Evolutionary conservation across 768 basidiomycete species (phyloP).

Genomic region (Serendipita sp.): DNA sequence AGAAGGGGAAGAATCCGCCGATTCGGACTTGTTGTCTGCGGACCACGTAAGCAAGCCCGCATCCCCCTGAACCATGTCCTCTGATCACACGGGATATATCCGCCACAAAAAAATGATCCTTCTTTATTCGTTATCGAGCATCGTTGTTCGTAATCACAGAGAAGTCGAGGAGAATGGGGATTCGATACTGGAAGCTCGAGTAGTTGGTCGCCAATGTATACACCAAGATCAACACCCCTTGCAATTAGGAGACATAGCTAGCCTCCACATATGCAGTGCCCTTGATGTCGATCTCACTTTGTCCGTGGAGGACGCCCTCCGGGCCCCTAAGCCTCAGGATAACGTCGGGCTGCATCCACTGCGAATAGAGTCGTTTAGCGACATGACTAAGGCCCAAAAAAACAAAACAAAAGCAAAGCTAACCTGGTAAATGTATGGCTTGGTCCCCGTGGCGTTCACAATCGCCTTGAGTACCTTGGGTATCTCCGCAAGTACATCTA

Average conservation of each 20-base stretch:
- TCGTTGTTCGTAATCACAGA: too few species aligned
- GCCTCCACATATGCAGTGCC: background rate
- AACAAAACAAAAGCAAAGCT: conserved; percentile 14
- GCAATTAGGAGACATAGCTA: background rate
- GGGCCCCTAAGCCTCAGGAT: conserved; percentile 32
- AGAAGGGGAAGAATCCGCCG: too few species aligned
- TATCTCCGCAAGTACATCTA: conserved; percentile 89
- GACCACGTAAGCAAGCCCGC: too few species aligned
- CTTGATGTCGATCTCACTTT: background rate
- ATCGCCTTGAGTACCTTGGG: conserved; percentile 84
- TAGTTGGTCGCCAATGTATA: too few species aligned
- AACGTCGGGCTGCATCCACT: conserved; percentile 42
- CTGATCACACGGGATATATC: too few species aligned
- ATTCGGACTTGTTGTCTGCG: too few species aligned
- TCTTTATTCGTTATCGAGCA: too few species aligned
- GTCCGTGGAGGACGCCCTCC: conserved; percentile 23
- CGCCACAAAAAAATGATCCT: too few species aligned
- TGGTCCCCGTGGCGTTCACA: conserved; percentile 80
- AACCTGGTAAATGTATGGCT: conserved; percentile 90
- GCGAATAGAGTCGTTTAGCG: background rate
- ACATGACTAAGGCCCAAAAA: background rate
- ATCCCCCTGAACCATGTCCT: too few species aligned
- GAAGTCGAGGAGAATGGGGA: too few species aligned
- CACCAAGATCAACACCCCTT: too few species aligned
- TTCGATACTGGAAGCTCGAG: too few species aligned